A percentile compares a stretch with the other conserved stretches of the same genome.
These are phyloP conservation scores for Anacardium occidentale DNA, from an alignment of 345 rosid species.

Conservation along the genomic window DNA sequence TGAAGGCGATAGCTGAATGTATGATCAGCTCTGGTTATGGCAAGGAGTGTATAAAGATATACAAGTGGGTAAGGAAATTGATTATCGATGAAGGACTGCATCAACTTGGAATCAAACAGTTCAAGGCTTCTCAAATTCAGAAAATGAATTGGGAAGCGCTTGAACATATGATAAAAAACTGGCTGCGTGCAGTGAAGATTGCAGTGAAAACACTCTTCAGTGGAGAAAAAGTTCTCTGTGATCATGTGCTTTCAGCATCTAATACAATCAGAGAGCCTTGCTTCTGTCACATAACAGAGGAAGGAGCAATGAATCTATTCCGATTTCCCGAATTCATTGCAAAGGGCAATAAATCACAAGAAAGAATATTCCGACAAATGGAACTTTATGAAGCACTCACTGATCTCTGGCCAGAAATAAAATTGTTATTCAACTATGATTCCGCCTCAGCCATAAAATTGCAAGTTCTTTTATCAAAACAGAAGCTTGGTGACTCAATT, in stretches of 20 bases:
- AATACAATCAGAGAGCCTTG: constrained; percentile 56
- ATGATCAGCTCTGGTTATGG: constrained; percentile 78
- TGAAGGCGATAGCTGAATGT: constrained; percentile 68
- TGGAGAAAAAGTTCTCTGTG: constrained; percentile 67
- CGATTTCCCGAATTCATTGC: constrained; percentile 64
- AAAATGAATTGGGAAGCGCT: constrained; percentile 55
- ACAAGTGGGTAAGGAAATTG: constrained; percentile 56
- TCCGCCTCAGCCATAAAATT: constrained; percentile 46
- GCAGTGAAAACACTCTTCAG: constrained; percentile 57
- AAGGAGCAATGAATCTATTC: constrained; percentile 63
- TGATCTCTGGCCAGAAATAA: constrained; percentile 68
- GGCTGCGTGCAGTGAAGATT: constrained; percentile 59
- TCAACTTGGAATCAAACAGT: constrained; percentile 52
- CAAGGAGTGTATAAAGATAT: constrained; percentile 62
- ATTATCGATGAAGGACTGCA: constrained; percentile 63
- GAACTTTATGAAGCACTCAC: constrained; percentile 61
- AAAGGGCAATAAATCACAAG: constrained; percentile 53
- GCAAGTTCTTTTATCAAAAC: constrained; percentile 54
- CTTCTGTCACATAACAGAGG: constrained; percentile 59
- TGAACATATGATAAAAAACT: constrained; percentile 56
- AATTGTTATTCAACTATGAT: constrained; percentile 58
- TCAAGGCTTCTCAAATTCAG: constrained; percentile 45
- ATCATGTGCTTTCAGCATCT: constrained; percentile 62
- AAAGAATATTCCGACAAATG: constrained; percentile 55
- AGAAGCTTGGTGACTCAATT: constrained; percentile 51